phyloP scores from a whole-genome alignment of 2,329 filamentous ascomycete species.

The Metarhizium robertsii region DNA sequence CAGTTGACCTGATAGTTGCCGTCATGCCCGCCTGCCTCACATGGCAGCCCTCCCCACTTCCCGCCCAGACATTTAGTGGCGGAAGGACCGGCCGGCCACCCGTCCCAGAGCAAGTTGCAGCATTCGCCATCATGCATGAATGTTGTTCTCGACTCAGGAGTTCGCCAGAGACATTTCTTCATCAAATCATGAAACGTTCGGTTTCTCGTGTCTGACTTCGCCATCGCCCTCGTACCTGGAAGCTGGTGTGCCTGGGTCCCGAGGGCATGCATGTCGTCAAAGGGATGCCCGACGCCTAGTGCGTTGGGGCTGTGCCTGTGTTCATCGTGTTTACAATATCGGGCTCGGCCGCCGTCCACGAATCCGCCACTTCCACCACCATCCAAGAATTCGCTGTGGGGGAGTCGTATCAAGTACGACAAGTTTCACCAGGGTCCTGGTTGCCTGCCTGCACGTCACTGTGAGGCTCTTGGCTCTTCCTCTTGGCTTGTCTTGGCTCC shows the following conservation, averaged over 20 bases:
- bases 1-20: no score
- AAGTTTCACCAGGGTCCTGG: no score
- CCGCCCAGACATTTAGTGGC: no score
- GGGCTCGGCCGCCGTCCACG: not conserved
- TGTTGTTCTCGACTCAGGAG: not conserved
- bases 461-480: no score
- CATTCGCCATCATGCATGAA: not conserved
- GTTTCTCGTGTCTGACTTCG: not conserved
- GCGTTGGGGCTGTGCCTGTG: constrained; percentile 1
- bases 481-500: no score
- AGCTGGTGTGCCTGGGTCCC: not conserved
- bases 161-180: no score
- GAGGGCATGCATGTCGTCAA: not conserved
- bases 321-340: not conserved
- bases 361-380: not conserved
- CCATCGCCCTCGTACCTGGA: no score
- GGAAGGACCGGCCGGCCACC: no score
- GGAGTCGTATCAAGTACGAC: no score
- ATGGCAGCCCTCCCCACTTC: no score
- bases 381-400: not conserved
- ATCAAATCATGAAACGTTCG: not conserved
- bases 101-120: not conserved
- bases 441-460: no score
- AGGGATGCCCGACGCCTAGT: not conserved
- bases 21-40: no score